Conservation (phyloP, 2,329 filamentous ascomycete species). For the Grosmannia penicillata region DNA sequence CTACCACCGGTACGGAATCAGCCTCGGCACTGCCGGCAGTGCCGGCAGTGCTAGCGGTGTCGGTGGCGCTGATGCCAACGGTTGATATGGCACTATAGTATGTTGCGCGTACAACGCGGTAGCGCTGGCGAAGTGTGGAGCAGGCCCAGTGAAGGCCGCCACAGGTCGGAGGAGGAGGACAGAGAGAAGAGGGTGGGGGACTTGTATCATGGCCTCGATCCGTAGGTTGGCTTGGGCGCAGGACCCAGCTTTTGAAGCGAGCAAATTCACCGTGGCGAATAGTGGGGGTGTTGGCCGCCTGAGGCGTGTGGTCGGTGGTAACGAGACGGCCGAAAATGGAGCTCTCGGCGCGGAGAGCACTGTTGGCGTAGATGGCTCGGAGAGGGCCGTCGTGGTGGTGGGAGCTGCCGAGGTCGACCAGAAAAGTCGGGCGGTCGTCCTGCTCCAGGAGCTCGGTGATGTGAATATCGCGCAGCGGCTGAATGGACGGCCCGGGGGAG, state of each 20-base stretch:
- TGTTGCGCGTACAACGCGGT: constrained; percentile 48
- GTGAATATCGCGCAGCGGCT: constrained; percentile 48
- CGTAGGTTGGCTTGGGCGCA: constrained; percentile 37
- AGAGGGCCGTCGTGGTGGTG: constrained; percentile 40
- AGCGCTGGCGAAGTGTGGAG: constrained; percentile 51
- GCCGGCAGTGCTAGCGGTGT: constrained; percentile 19
- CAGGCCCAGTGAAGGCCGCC: constrained; percentile 55
- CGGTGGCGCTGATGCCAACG: constrained; percentile 19
- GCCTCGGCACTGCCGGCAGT: too few relatives aligned
- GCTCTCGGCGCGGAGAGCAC: constrained; percentile 44
- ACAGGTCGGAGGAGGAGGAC: constrained; percentile 35
- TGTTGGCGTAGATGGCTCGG: constrained; percentile 53
- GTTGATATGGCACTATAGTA: not conserved
- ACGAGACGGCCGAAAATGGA: constrained; percentile 41
- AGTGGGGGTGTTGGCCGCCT: not conserved
- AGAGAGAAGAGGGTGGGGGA: not conserved
- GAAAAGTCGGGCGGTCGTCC: constrained; percentile 62
- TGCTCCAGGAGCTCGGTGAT: constrained; percentile 61
- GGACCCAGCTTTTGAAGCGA: constrained; percentile 56
- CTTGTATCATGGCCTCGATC: constrained; percentile 30
- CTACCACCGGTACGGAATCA: too few relatives aligned
- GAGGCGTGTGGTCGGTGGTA: constrained; percentile 14
- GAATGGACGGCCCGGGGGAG: constrained; percentile 27
- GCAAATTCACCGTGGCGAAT: constrained; percentile 29
- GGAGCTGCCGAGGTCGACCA: constrained; percentile 52